These are phyloP conservation scores for Neocatenulostroma microsporum DNA, from an alignment of 2,329 filamentous ascomycete species.

Conservation along the genomic window DNA sequence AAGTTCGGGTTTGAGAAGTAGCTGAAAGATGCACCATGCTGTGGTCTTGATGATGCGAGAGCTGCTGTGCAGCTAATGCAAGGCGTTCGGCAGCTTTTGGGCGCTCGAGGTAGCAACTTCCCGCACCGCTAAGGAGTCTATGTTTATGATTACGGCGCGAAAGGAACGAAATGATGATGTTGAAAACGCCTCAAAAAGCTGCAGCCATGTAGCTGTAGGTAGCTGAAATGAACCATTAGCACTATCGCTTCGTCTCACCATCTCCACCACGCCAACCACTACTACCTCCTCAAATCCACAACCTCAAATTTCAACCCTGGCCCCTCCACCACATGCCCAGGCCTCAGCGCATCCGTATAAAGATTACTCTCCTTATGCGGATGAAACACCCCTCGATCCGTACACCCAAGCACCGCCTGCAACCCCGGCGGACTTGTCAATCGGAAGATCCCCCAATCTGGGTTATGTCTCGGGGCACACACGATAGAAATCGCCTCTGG, in stretches of 20 bases:
- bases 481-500: slow-evolving; percentile 95
- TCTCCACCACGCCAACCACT: no score
- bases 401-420: slow-evolving; percentile 73
- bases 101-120: no score
- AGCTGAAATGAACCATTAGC: no score
- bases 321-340: slow-evolving; percentile 53
- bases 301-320: slow-evolving; percentile 54
- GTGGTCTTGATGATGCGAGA: no score
- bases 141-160: no score
- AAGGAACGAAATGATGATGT: no score
- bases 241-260: no score
- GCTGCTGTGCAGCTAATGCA: no score
- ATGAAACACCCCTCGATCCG: slow-evolving; percentile 74
- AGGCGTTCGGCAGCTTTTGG: no score
- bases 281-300: slow-evolving; percentile 50
- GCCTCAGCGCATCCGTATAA: slow-evolving; percentile 62
- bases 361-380: slow-evolving; percentile 62
- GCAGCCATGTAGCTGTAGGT: no score
- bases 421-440: slow-evolving; percentile 89
- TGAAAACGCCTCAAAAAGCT: no score
- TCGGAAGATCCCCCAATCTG: slow-evolving; percentile 81
- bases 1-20: slow-evolving; percentile 53
- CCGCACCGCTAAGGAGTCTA: no score
- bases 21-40: background rate
- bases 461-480: slow-evolving; percentile 74